phyloP scores from a whole-genome alignment of 2,329 filamentous ascomycete species.

The Anthostomella pinea region DNA sequence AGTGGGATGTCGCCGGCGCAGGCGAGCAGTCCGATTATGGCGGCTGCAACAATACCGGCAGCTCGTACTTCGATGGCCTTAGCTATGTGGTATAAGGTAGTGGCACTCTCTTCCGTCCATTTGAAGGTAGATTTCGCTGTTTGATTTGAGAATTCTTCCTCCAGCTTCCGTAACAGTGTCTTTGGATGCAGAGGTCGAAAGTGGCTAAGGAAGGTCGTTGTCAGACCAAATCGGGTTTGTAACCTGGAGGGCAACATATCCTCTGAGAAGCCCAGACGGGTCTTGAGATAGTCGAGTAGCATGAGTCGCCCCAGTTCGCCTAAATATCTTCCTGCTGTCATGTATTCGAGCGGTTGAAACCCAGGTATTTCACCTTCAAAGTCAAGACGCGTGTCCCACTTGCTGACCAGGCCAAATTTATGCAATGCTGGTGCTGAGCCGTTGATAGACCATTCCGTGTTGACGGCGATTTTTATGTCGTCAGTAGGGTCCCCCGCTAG shows the following conservation, averaged over 20 bases:
- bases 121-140: constrained; percentile 46
- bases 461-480: constrained; percentile 69
- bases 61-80: constrained; percentile 70
- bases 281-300: constrained; percentile 61
- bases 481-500: constrained; percentile 43
- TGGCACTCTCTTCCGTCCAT: constrained; percentile 62
- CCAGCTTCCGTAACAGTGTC: constrained; percentile 46
- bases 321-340: constrained; percentile 76
- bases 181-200: constrained; percentile 53
- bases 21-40: constrained; percentile 66
- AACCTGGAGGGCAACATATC: constrained; percentile 54
- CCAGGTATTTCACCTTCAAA: constrained; percentile 65
- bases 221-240: constrained; percentile 58
- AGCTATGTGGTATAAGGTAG: constrained; percentile 62
- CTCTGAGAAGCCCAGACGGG: constrained; percentile 36
- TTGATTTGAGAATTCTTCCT: constrained; percentile 51
- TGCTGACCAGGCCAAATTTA: constrained; percentile 61
- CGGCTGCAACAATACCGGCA: constrained; percentile 70
- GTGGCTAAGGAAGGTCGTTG: constrained; percentile 71
- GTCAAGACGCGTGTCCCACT: constrained; percentile 70
- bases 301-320: constrained; percentile 73
- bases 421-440: constrained; percentile 67
- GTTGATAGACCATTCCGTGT: constrained; percentile 82
- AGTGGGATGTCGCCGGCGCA: constrained; percentile 64
- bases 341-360: constrained; percentile 81